Conservation (phyloP, 257 asterid genomes). For the Anisodus acutangulus region DNA sequence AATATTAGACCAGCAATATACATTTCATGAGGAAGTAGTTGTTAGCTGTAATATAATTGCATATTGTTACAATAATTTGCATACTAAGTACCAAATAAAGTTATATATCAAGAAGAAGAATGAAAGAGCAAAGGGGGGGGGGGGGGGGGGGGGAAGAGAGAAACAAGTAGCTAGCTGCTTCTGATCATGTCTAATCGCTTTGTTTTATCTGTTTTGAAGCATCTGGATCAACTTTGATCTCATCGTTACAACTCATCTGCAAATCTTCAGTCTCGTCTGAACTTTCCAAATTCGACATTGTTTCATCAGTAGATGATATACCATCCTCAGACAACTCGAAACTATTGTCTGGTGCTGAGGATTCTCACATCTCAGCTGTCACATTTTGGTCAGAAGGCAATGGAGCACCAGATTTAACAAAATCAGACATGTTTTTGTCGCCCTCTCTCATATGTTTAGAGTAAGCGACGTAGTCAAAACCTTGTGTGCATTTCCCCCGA, state of each 20-base stretch:
- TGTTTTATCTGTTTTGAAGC: slow-evolving; percentile 4
- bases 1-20: not conserved
- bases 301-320: slow-evolving; percentile 37
- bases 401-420: slow-evolving; percentile 36
- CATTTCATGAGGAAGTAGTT: not conserved
- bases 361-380: slow-evolving; percentile 33
- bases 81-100: not conserved
- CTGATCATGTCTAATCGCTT: not conserved
- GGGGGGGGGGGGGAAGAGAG: not conserved
- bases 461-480: slow-evolving; percentile 47
- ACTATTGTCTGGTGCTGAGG: slow-evolving; percentile 37
- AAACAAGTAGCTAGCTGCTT: not conserved
- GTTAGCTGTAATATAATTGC: slow-evolving; percentile 1
- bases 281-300: slow-evolving; percentile 32
- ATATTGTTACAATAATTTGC: not conserved
- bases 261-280: slow-evolving; percentile 37
- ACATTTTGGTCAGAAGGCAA: slow-evolving; percentile 38
- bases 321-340: slow-evolving; percentile 46
- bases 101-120: not conserved
- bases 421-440: slow-evolving; percentile 42
- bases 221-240: slow-evolving; percentile 13
- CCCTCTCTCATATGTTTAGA: slow-evolving; percentile 57
- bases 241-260: slow-evolving; percentile 30
- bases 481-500: slow-evolving; percentile 49
- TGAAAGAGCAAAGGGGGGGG: not conserved